These are phyloP conservation scores for Cicer chorassanicum DNA, from an alignment of 306 rosid genomes.

Conservation along the genomic window DNA sequence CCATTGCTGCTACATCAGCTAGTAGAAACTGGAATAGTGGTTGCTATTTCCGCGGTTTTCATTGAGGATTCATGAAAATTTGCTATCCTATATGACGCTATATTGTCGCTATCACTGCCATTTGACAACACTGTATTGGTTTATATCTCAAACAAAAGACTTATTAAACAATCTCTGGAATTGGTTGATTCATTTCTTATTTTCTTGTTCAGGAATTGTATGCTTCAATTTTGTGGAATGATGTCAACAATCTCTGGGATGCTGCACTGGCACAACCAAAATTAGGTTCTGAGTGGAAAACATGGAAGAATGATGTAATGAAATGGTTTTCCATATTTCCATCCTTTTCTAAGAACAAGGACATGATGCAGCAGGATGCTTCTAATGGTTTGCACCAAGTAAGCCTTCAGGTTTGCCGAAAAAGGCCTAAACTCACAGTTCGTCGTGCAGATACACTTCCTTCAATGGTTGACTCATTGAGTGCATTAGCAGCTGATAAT, in stretches of 20 bases:
- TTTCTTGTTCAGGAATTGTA: conserved; percentile 67
- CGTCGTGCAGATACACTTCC: conserved; percentile 76
- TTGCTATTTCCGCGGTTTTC: too few relatives aligned
- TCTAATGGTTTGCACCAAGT: conserved; percentile 56
- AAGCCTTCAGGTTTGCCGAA: conserved; percentile 62
- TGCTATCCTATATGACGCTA: too few relatives aligned
- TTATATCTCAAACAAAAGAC: too few relatives aligned
- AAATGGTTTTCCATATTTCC: conserved; percentile 72
- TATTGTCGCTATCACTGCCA: too few relatives aligned
- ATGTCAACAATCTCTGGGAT: conserved; percentile 61
- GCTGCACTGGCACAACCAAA: conserved; percentile 58
- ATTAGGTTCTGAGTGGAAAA: conserved; percentile 75
- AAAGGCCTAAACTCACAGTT: conserved; percentile 83
- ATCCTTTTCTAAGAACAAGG: conserved; percentile 51
- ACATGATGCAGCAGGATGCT: conserved; percentile 49
- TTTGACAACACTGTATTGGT: too few relatives aligned
- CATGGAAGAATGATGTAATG: conserved; percentile 81
- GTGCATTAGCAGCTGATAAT: conserved; percentile 53
- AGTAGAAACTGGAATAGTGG: too few relatives aligned
- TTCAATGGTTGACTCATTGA: conserved; percentile 51
- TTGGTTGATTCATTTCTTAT: conserved; percentile 43
- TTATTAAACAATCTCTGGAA: too few relatives aligned
- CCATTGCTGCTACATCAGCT: too few relatives aligned
- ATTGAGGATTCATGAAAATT: too few relatives aligned
- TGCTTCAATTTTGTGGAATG: conserved; percentile 75